Conservation (phyloP, 1,284 basidiomycete genomes). For the Trichosporon ovoides region DNA sequence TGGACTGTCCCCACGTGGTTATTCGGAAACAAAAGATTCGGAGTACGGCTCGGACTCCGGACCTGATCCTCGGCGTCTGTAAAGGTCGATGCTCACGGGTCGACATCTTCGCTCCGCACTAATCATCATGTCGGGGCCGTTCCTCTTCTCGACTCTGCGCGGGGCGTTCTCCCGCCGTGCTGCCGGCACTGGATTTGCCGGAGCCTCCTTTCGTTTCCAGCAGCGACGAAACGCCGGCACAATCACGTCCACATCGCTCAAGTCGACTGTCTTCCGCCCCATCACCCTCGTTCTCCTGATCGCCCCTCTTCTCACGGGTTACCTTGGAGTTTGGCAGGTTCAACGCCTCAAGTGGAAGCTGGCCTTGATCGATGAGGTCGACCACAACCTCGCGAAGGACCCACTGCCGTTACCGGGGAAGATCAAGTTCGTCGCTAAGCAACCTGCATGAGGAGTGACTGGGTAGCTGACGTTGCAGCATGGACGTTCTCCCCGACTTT, state of each 20-base stretch:
- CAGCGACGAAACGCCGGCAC: conserved; percentile 8
- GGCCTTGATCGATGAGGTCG: conserved; percentile 85
- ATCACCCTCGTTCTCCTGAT: conserved; percentile 74
- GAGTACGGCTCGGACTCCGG: neutral
- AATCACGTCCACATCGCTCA: conserved; percentile 14
- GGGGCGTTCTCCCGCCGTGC: conserved; percentile 9
- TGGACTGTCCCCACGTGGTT: neutral
- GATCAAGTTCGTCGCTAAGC: conserved; percentile 68
- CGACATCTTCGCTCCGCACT: neutral
- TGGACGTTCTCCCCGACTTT: conserved; percentile 69
- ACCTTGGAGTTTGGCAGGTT: conserved; percentile 88
- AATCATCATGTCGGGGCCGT: conserved; percentile 18
- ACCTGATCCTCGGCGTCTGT: neutral
- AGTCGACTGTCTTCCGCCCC: conserved; percentile 48
- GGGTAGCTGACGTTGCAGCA: conserved; percentile 3
- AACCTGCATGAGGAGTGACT: neutral
- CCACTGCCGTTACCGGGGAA: conserved; percentile 74
- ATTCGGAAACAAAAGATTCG: conserved; percentile 14
- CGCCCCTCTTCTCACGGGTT: conserved; percentile 85
- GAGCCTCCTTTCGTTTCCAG: conserved; percentile 1
- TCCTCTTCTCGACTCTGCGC: conserved; percentile 14
- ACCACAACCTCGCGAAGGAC: conserved; percentile 77
- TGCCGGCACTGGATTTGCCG: conserved; percentile 1
- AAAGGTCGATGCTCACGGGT: neutral
- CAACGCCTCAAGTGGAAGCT: conserved; percentile 93